Evolutionary conservation across 176 grass and related monocot species (phyloP).

Genomic region (Phoenix dactylifera): DNA sequence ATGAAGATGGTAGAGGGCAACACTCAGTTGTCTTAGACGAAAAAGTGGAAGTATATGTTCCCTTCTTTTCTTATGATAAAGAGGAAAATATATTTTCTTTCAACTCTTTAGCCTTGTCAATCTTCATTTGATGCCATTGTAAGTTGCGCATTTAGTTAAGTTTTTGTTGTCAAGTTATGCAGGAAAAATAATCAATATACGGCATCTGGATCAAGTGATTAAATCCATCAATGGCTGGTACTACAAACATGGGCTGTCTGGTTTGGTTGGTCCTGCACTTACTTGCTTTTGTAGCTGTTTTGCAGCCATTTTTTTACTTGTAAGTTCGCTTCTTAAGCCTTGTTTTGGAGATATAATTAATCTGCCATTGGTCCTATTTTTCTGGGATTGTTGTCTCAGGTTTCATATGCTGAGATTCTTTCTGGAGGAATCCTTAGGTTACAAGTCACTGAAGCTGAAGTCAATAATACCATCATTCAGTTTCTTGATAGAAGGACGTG

Average conservation of each 20-base stretch:
- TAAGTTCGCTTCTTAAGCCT: too few relatives aligned
- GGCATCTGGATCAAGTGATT: slow-evolving; percentile 80
- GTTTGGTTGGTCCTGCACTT: slow-evolving; percentile 38
- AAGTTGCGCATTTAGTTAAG: slow-evolving; percentile 7
- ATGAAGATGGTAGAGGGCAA: too few relatives aligned
- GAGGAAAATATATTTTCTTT: too few relatives aligned
- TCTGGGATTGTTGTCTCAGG: slow-evolving; percentile 34
- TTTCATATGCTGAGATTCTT: slow-evolving; percentile 82
- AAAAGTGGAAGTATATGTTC: too few relatives aligned
- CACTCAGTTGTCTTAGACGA: too few relatives aligned
- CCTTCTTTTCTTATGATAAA: too few relatives aligned
- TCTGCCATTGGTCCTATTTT: too few relatives aligned
- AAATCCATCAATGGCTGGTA: slow-evolving; percentile 90
- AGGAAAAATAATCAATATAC: slow-evolving; percentile 95
- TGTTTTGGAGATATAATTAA: too few relatives aligned
- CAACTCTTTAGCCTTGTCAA: too few relatives aligned
- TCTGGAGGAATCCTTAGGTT: slow-evolving; percentile 88
- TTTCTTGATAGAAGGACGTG: slow-evolving; percentile 94
- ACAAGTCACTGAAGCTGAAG: slow-evolving; percentile 75
- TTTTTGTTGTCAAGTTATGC: slow-evolving; percentile 45
- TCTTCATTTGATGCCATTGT: too few relatives aligned
- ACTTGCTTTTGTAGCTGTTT: neutral
- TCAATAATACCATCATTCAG: slow-evolving; percentile 80
- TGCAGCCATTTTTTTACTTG: too few relatives aligned
- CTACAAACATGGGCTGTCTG: slow-evolving; percentile 67